Conservation (phyloP, 1,139 yeast species). For the Hyphopichia pseudoburtonii region DNA sequence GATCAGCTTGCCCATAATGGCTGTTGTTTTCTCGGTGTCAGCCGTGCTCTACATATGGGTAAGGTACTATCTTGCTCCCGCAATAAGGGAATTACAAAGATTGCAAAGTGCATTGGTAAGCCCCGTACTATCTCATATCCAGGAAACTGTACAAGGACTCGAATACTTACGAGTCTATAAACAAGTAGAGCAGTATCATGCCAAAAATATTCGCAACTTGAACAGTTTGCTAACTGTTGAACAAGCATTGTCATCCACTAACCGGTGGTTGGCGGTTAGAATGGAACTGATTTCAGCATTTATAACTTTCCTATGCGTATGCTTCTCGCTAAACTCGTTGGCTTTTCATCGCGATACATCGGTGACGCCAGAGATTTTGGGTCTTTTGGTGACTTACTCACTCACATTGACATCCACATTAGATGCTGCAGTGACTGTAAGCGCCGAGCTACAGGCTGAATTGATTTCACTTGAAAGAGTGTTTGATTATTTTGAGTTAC, state of each 20-base stretch:
- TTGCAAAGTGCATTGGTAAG: constrained; percentile 20
- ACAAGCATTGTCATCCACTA: constrained; percentile 13
- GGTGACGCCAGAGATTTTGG: constrained; percentile 23
- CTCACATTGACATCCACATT: constrained; percentile 20
- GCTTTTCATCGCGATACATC: too few relatives aligned
- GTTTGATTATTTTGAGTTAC: constrained; percentile 21
- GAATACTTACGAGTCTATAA: constrained; percentile 26
- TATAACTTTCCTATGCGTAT: constrained; percentile 18
- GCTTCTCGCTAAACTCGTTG: constrained; percentile 18
- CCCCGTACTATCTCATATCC: constrained; percentile 25
- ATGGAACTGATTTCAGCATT: constrained; percentile 22
- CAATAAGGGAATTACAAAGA: constrained; percentile 26
- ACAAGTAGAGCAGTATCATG: constrained; percentile 19
- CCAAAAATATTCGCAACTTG: constrained; percentile 13
- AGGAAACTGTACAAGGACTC: constrained; percentile 26
- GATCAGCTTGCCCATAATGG: constrained; percentile 23
- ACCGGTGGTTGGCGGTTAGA: constrained; percentile 27
- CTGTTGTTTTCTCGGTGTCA: constrained; percentile 16
- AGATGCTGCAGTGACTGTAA: constrained; percentile 21
- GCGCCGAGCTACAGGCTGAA: constrained; percentile 25
- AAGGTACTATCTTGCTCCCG: constrained; percentile 20
- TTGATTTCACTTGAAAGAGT: constrained; percentile 26
- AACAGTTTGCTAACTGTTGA: constrained; percentile 17
- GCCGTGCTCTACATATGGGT: constrained; percentile 20
- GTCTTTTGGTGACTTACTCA: constrained; percentile 26